phyloP scores from a whole-genome alignment of 2,329 filamentous ascomycete genomes.

The Sporothrix schenckii region DNA sequence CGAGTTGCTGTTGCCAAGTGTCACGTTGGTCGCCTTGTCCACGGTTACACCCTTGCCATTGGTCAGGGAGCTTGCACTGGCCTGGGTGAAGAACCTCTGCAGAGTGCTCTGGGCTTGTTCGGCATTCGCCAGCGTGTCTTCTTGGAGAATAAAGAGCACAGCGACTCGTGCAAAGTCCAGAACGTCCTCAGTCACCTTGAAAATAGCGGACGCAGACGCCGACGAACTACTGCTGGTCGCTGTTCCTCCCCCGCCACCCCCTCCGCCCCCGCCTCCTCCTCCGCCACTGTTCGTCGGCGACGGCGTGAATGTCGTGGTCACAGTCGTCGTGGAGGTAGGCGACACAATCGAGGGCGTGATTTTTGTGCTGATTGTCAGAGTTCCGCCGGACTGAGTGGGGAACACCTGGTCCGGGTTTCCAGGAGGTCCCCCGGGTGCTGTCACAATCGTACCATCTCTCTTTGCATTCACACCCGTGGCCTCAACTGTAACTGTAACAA shows the following conservation, averaged over 20 bases:
- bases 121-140: constrained; percentile 55
- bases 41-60: constrained; percentile 37
- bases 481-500: constrained; percentile 35
- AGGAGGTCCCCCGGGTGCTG: constrained; percentile 36
- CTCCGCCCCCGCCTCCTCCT: background rate
- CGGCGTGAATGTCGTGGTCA: constrained; percentile 37
- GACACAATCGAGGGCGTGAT: constrained; percentile 36
- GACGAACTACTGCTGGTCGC: constrained; percentile 37
- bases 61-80: constrained; percentile 34
- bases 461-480: background rate
- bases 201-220: constrained; percentile 44
- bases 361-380: constrained; percentile 38
- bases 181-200: constrained; percentile 57
- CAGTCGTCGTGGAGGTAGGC: constrained; percentile 40
- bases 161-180: constrained; percentile 66
- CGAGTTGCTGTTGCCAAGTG: constrained; percentile 47
- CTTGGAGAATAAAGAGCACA: constrained; percentile 64
- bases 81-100: constrained; percentile 57
- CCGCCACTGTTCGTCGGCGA: constrained; percentile 1
- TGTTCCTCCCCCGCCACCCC: constrained; percentile 29
- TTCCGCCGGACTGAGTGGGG: constrained; percentile 43
- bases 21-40: constrained; percentile 46
- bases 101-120: constrained; percentile 57
- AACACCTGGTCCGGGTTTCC: constrained; percentile 28
- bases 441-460: constrained; percentile 38